Base-by-base conservation (phyloP, 139 green algal genomes). In the Chlorella sp. region DNA sequence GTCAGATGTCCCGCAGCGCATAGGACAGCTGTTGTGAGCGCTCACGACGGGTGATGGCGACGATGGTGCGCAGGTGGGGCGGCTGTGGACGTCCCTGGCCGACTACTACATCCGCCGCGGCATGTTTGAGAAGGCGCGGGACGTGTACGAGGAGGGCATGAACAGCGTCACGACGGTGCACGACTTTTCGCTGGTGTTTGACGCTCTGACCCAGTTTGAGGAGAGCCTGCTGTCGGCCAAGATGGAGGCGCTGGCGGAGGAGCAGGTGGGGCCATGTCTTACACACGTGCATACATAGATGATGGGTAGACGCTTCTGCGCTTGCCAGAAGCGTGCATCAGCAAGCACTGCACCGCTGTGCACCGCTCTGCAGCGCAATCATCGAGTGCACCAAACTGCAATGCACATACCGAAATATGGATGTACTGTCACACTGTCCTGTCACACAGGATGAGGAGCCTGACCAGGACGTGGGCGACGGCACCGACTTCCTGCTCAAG, bases 141-240 rank as follows among this genome's bases (percentile, higher is more conserved):
- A 98, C 73, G 84, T 98, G 59, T 99, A 97, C 73, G 94, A 98
- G 81, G 95, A 99, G 83, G 96, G 89, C 14, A 74, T 99, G 31
- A 86, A 73, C 35, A 88, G 77, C 22, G 93, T 97, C 2, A 72
- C 85, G 31, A 97, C 93, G 20, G 92, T 93, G 59, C 85, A 92
- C 31, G 94, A 98, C 84, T 99, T 99, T 79, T 90, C 78, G 0
- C 82, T 99, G n/a, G 87, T 99, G n/a, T 99, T 97, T 77, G 95
- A 99, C 77, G 94, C 95, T 0, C 92, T 97, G 20, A 91, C 92
- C 22, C 90, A 94, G 73, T 97, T 97, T 86, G 92, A 97, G 85
- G 91, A 97, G 83, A 85, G 74, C 34, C 74, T 97, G 66, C 85
- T 97, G 36, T 78, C 76, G 2, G 88, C 92, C 68, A 91, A 90